Evolutionary conservation across 371 early-diverging fungal species (phyloP), one percentile per base, ranked within the genome.

Genomic region (Rhizopus delemar): DNA sequence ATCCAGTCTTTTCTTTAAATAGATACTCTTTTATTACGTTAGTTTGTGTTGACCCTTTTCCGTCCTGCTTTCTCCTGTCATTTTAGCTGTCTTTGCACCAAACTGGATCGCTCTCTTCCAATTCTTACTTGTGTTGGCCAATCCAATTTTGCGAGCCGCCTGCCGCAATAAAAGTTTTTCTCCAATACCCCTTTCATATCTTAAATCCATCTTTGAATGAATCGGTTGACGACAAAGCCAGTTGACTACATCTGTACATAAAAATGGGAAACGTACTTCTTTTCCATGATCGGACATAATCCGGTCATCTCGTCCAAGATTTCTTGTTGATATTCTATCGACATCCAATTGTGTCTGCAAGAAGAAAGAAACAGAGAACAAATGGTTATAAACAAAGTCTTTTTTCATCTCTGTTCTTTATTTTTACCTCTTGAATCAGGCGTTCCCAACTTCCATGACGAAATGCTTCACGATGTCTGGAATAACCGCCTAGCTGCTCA

Each of bases 51-150:
- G 81, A 12, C 90, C 92, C 51, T 83, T 84, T 61, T 90, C 87
- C 36, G 74, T 55, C 8, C 82, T 68, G 41, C 72, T 69, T 41
- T 79, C 83, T 15, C 72, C 81, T 12, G 87, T 87, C 96, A 97
- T 95, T 73, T 93, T 95, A 11, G 96, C 96, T 0, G 94, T 94
- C 38, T 93, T 82, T 1, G 96, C 93, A 2, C 98, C 98, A 83
- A 98, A 98, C 69, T 98, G 98, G 46, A 98, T 92, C 0, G 98
- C 98, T 13, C 96, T 83, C 62, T 98, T 98, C 84, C 83, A 83
- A 46, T 84, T 80, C 0, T 68, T 68, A 51, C 85, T 81, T 2
- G 85, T 81, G n/a, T 77, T 56, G 0, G 51, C 41, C 22, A 84
- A 79, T 5, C 87, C 94, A 59, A 91, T 65, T 54, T 68, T 66